Percentiles rank a stretch among this genome's conserved stretches.
Evolutionary conservation across 345 rosid species (phyloP).

Genomic region (Cardiospermum halicacabum): DNA sequence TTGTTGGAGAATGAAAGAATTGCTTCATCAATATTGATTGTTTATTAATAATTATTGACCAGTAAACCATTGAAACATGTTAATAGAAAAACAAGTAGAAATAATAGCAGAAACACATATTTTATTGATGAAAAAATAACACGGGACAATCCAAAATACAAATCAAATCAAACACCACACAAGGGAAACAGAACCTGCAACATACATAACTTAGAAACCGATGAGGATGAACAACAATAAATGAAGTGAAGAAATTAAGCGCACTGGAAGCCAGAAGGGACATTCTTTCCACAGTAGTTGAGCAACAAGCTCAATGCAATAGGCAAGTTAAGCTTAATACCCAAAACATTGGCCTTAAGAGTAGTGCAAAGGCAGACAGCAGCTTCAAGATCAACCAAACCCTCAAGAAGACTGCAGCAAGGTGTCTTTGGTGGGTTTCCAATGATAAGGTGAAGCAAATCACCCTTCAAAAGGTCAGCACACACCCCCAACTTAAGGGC

Average conservation of each 20-base stretch:
- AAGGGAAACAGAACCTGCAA: not conserved
- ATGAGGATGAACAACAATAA: not conserved
- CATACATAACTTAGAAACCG: not conserved
- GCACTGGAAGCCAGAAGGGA: constrained; percentile 66
- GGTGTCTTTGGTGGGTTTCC: constrained; percentile 58
- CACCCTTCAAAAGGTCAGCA: constrained; percentile 35
- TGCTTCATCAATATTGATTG: no score
- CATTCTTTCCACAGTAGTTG: constrained; percentile 56
- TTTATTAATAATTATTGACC: no score
- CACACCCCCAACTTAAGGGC: constrained; percentile 66
- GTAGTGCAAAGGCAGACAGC: constrained; percentile 86
- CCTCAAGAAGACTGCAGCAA: constrained; percentile 49
- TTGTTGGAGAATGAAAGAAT: no score
- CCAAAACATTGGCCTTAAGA: constrained; percentile 57
- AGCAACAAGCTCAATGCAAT: constrained; percentile 56
- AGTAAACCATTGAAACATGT: no score
- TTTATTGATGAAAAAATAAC: not conserved
- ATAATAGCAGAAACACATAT: no score
- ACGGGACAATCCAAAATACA: not conserved
- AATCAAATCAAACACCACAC: not conserved
- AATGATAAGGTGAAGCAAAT: constrained; percentile 36
- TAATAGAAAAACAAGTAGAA: no score
- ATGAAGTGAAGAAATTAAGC: constrained; percentile 7
- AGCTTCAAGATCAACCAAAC: constrained; percentile 62
- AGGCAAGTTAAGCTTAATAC: constrained; percentile 52